Conservation (phyloP, 108 stramenopile species). For the Aureococcus anophagefferens region DNA sequence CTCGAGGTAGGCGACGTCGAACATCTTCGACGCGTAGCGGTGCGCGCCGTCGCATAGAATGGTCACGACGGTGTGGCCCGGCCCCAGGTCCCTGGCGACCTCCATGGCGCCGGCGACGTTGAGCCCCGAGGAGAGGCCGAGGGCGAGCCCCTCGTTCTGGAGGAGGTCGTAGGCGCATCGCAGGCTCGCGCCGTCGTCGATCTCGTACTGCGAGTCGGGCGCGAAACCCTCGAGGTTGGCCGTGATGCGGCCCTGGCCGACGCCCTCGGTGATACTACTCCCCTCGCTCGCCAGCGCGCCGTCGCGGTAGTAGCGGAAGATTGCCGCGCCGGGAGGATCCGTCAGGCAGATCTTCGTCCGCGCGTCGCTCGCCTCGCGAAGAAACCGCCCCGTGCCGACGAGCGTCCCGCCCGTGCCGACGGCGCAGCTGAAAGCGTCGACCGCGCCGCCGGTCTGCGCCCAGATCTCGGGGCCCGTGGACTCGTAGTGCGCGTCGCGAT, state of each 20-base stretch:
- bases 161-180: conserved; percentile 49
- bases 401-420: conserved; percentile 30
- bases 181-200: conserved; percentile 27
- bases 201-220: conserved; percentile 20
- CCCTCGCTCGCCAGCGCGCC: conserved; percentile 35
- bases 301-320: conserved; percentile 17
- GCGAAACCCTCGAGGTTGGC: conserved; percentile 44
- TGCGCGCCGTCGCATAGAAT: conserved; percentile 51
- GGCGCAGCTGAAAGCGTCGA: conserved; percentile 21
- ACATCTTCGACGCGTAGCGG: conserved; percentile 42
- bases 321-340: conserved; percentile 14
- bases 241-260: conserved; percentile 62
- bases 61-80: conserved; percentile 51
- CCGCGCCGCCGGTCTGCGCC: conserved; percentile 4
- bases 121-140: conserved; percentile 53
- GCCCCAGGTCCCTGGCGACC: conserved; percentile 35
- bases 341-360: background rate
- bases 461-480: conserved; percentile 28
- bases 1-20: conserved; percentile 40
- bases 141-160: conserved; percentile 48
- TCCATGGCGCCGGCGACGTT: conserved; percentile 47
- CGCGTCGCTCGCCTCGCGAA: background rate
- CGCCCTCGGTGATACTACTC: conserved; percentile 49
- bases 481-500: conserved; percentile 17
- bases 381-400: conserved; percentile 5